These are phyloP conservation scores for Astrothelium subdiscretum DNA, from an alignment of 495 filamentous ascomycete species.

Conservation along the genomic window DNA sequence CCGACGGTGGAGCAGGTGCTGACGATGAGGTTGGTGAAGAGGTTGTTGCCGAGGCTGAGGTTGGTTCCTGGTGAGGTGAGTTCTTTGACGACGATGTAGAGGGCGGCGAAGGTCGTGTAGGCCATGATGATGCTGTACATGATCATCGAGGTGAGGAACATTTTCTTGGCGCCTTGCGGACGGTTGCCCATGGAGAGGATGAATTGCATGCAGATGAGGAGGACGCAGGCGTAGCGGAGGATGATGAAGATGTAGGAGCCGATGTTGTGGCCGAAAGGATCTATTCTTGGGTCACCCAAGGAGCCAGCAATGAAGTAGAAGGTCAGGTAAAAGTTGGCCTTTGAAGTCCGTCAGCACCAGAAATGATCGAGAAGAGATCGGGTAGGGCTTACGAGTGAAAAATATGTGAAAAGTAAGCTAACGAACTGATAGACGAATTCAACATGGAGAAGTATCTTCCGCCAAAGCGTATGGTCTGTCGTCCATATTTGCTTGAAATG, in stretches of 20 bases:
- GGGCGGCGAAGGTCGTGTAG: slow-evolving; percentile 78
- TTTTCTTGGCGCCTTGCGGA: slow-evolving; percentile 86
- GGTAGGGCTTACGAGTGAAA: slow-evolving; percentile 51
- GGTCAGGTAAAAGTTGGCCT: slow-evolving; percentile 96
- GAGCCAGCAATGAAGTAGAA: slow-evolving; percentile 98
- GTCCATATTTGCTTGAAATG: slow-evolving; percentile 89
- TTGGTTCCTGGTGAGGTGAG: slow-evolving; percentile 42
- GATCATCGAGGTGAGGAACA: slow-evolving; percentile 80
- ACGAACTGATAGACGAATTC: slow-evolving; percentile 95
- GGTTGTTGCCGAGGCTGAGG: slow-evolving; percentile 60
- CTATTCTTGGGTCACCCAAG: slow-evolving; percentile 65
- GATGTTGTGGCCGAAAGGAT: slow-evolving; percentile 82
- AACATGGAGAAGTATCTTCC: slow-evolving; percentile 86
- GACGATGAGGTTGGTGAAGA: slow-evolving; percentile 91
- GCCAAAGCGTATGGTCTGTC: slow-evolving; percentile 80
- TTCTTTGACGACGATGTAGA: slow-evolving; percentile 79
- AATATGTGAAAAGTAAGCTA: slow-evolving; percentile 87
- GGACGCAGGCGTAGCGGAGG: slow-evolving; percentile 69
- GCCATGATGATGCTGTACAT: slow-evolving; percentile 88
- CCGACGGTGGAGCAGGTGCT: slow-evolving; percentile 82
- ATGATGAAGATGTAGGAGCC: slow-evolving; percentile 77
- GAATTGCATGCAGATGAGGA: slow-evolving; percentile 89
- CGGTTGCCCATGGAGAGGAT: slow-evolving; percentile 98
- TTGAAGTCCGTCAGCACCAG: neutral
- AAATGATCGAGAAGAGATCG: slow-evolving; percentile 20